Percentiles rank a stretch among this genome's conserved stretches.
These are phyloP conservation scores for Phaeotremella skinneri DNA, from an alignment of 768 basidiomycete species.

Conservation along the genomic window DNA sequence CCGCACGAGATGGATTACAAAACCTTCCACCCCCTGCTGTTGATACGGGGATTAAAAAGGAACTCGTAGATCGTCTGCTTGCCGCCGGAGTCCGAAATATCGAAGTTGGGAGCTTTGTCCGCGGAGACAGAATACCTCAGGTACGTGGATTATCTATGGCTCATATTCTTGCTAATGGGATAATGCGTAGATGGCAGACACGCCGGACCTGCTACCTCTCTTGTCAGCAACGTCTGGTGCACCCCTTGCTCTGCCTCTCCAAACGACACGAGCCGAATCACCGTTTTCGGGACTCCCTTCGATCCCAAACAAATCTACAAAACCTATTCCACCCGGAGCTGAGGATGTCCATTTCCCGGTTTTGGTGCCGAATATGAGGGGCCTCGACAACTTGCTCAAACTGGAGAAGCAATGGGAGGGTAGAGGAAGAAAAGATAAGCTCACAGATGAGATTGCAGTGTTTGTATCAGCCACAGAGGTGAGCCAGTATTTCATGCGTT, in stretches of 20 bases:
- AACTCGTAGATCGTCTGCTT: constrained; percentile 72
- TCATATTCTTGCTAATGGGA: not conserved
- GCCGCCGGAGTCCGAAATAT: constrained; percentile 67
- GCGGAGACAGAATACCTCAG: constrained; percentile 91
- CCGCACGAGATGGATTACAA: constrained; percentile 86
- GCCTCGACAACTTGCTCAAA: constrained; percentile 65
- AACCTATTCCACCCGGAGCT: not conserved
- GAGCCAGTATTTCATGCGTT: constrained; percentile 39
- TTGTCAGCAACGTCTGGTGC: constrained; percentile 14
- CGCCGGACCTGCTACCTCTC: constrained; percentile 64
- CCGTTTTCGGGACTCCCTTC: constrained; percentile 8
- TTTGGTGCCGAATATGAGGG: constrained; percentile 75
- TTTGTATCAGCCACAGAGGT: constrained; percentile 83
- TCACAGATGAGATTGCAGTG: constrained; percentile 79
- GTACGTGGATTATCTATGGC: constrained; percentile 51
- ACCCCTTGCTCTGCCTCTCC: constrained; percentile 52
- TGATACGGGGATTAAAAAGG: constrained; percentile 69
- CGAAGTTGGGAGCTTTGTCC: constrained; percentile 86
- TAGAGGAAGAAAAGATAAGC: constrained; percentile 52
- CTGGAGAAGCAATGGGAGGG: constrained; percentile 57
- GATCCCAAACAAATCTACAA: not conserved
- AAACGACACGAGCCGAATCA: constrained; percentile 37
- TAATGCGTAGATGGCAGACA: constrained; percentile 74
- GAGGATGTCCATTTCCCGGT: constrained; percentile 67
- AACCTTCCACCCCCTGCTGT: constrained; percentile 72